phyloP scores from a whole-genome alignment of 2,329 filamentous ascomycete genomes.

The Ascochyta koolunga region DNA sequence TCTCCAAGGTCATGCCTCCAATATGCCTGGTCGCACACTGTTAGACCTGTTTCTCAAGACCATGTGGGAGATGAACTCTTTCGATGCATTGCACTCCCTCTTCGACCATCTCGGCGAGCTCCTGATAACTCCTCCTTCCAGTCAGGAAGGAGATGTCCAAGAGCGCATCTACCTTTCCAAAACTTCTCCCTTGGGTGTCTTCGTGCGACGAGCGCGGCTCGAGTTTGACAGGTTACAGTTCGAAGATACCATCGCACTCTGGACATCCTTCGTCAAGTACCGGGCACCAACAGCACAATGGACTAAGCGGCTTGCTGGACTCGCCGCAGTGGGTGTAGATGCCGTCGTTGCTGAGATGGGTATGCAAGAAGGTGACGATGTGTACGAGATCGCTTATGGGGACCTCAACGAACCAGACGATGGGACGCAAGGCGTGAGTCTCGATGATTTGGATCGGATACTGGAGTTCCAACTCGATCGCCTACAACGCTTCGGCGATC shows the following conservation, averaged over 20 bases:
- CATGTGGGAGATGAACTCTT: slow-evolving; percentile 82
- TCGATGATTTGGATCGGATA: slow-evolving; percentile 78
- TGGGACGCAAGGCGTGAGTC: slow-evolving; percentile 62
- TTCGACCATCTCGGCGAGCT: slow-evolving; percentile 66
- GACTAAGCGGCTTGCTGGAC: slow-evolving; percentile 52
- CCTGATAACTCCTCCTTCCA: slow-evolving; percentile 56
- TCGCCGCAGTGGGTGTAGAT: slow-evolving; percentile 56
- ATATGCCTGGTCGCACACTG: slow-evolving; percentile 76
- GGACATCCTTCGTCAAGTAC: slow-evolving; percentile 83
- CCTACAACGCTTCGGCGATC: slow-evolving; percentile 83
- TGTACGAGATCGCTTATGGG: slow-evolving; percentile 60
- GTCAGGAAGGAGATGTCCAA: slow-evolving; percentile 18
- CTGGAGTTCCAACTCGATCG: slow-evolving; percentile 88
- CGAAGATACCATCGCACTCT: slow-evolving; percentile 76
- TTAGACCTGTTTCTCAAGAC: slow-evolving; percentile 84
- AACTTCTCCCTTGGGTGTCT: slow-evolving; percentile 80
- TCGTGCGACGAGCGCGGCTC: slow-evolving; percentile 75
- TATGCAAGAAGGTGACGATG: slow-evolving; percentile 57
- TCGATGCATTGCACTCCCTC: slow-evolving; percentile 80
- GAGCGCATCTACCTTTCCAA: slow-evolving; percentile 67
- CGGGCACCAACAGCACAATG: slow-evolving; percentile 74
- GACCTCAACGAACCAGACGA: slow-evolving; percentile 51
- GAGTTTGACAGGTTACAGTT: slow-evolving; percentile 85
- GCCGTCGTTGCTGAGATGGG: slow-evolving; percentile 66
- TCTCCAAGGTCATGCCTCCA: slow-evolving; percentile 54